phyloP scores from a whole-genome alignment of 768 basidiomycete genomes.

The Pleurotus tuoliensis region DNA sequence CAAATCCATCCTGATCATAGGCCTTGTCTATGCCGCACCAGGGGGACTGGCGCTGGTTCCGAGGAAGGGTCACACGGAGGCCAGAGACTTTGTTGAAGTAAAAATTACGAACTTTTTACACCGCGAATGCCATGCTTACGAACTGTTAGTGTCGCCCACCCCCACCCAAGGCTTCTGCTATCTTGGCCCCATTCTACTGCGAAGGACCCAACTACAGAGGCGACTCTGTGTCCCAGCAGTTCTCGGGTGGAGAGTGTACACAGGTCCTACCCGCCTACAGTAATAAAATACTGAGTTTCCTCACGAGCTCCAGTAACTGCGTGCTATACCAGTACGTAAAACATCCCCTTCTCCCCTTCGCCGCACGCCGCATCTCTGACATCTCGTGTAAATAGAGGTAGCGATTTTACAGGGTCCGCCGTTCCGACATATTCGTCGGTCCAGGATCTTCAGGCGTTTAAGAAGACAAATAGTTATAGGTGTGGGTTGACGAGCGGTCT shows the following conservation, averaged over 20 bases:
- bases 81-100: too few relatives aligned
- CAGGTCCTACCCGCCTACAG: background rate
- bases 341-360: too few relatives aligned
- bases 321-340: background rate
- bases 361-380: background rate
- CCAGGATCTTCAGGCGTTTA: background rate
- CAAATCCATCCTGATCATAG: too few relatives aligned
- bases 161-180: too few relatives aligned
- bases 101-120: too few relatives aligned
- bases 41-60: too few relatives aligned
- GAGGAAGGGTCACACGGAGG: too few relatives aligned
- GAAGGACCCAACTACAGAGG: conserved; percentile 4
- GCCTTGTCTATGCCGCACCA: too few relatives aligned
- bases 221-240: background rate
- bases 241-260: background rate
- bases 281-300: background rate
- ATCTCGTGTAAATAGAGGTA: background rate
- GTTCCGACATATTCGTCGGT: conserved; percentile 1
- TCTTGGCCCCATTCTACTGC: background rate
- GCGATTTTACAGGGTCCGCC: background rate
- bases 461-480: background rate
- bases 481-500: background rate
- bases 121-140: too few relatives aligned
- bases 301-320: conserved; percentile 2
- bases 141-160: too few relatives aligned